Percentiles rank a stretch among this genome's conserved stretches.
Evolutionary conservation across 176 grass and related monocot species (phyloP).

Genomic region (Bothriochloa decipiens): DNA sequence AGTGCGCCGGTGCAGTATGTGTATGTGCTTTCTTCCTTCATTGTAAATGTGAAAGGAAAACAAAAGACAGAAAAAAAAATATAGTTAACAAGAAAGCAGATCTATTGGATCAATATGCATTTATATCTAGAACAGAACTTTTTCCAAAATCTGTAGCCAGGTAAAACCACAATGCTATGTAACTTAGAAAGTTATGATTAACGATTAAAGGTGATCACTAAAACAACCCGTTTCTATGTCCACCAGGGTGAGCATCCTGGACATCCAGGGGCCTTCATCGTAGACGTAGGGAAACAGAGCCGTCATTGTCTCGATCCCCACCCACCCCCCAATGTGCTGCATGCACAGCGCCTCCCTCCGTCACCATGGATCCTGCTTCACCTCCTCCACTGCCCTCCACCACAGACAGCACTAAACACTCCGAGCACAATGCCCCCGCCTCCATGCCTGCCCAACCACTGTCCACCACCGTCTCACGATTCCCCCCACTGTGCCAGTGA

Average conservation of each 20-base stretch:
- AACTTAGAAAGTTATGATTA: neutral
- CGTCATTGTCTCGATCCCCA: too few species aligned
- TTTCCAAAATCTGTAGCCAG: constrained; percentile 2
- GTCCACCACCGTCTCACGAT: neutral
- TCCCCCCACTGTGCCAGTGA: neutral
- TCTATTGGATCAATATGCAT: neutral
- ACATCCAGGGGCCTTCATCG: neutral
- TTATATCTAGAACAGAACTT: neutral
- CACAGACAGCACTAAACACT: neutral
- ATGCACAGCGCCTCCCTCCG: too few species aligned
- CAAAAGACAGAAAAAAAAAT: neutral
- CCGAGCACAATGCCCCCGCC: neutral
- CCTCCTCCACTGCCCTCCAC: neutral
- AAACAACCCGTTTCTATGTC: neutral
- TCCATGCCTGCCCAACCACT: neutral
- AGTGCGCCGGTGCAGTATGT: neutral
- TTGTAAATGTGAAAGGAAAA: neutral
- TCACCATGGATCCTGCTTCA: neutral
- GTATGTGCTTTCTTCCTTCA: neutral
- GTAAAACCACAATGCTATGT: neutral
- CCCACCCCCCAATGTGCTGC: too few species aligned
- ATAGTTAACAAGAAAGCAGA: neutral
- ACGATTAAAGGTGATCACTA: neutral
- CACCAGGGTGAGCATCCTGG: too few species aligned
- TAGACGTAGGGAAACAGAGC: neutral